Conservation (phyloP, 2,329 filamentous ascomycete genomes). For the Fusarium cyanostomum region DNA sequence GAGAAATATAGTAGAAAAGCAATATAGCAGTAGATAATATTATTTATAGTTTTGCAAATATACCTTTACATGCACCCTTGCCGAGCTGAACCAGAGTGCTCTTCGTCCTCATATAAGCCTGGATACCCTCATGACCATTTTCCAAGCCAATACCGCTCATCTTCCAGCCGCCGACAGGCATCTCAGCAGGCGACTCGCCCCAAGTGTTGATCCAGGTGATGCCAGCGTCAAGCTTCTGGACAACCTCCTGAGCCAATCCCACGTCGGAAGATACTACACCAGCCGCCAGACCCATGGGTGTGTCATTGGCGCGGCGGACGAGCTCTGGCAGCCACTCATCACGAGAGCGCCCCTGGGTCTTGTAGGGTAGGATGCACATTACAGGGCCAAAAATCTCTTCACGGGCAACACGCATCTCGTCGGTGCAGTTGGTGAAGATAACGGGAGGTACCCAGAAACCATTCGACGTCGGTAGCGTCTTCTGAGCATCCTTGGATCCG, state of each 20-base stretch:
- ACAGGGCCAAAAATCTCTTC: constrained; percentile 94
- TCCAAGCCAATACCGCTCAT: constrained; percentile 87
- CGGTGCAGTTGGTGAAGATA: constrained; percentile 85
- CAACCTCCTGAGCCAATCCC: constrained; percentile 75
- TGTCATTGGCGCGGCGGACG: constrained; percentile 77
- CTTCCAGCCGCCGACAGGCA: constrained; percentile 94
- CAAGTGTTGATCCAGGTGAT: constrained; percentile 95
- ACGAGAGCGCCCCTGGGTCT: constrained; percentile 51
- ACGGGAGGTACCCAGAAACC: constrained; percentile 91
- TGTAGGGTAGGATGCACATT: constrained; percentile 81
- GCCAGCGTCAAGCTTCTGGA: constrained; percentile 78
- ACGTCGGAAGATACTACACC: constrained; percentile 84
- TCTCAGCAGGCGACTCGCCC: constrained; percentile 92
- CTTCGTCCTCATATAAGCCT: constrained; percentile 87
- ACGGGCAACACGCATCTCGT: constrained; percentile 79
- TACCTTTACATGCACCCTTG: constrained; percentile 66
- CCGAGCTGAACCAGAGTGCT: constrained; percentile 88
- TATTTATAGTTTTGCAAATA: constrained; percentile 74
- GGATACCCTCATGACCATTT: constrained; percentile 82
- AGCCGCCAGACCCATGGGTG: constrained; percentile 80
- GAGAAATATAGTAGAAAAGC: too few species aligned
- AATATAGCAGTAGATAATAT: too few species aligned
- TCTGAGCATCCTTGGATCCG: constrained; percentile 67
- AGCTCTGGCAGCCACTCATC: constrained; percentile 69
- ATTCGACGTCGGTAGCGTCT: constrained; percentile 58